Base-by-base conservation (phyloP, 345 rosid species). In the Hibiscus tridactylites region DNA sequence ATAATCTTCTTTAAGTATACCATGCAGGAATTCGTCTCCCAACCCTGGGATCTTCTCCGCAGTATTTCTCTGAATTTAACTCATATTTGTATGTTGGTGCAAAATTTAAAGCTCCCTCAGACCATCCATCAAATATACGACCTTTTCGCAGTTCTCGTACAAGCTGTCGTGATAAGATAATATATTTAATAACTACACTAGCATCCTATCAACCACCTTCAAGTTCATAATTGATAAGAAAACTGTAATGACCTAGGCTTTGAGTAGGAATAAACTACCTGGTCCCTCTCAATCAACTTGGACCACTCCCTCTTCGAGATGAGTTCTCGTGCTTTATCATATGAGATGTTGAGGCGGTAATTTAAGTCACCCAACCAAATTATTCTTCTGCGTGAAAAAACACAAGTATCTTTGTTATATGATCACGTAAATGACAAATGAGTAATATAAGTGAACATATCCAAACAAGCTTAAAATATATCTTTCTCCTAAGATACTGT, bases 1-100 rank as follows among this genome's bases (percentile, higher is more conserved):
- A 50, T 69, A 44, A 59, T 35, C 56, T 31, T 44, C 50, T 13
- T 49, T 29, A 66, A 68, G 58, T 81, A 59, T 85, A 88, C 98
- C 98, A 91, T 61, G 98, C 90, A n/a, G 98, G 98, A 70, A 71
- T 85, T 54, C 97, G 94, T 76, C 91, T 87, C 71, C 92, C 96
- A 31, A 71, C 82, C 79, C 78, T 91, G 53, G 88, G 85, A 65
- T 91, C 91, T 75, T 87, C 91, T 69, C 94, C 94, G 5, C 29
- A 76, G 79, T 93, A 93, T 62, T 82, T 89, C 31, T 85, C 91
- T 61, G 97, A 90, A 79, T 90, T 75, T 24, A 82, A 24, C 83
- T 90, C 92, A 33, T 93, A 93, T 75, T 93, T 93, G 73, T 93
- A 93, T 35, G 98, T 93, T 71, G 98, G 97, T 37, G 97, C 84